Evolutionary conservation across 2,329 filamentous ascomycete species (phyloP), one percentile per base, ranked within the genome.

Genomic region (Colletotrichum somersetense): DNA sequence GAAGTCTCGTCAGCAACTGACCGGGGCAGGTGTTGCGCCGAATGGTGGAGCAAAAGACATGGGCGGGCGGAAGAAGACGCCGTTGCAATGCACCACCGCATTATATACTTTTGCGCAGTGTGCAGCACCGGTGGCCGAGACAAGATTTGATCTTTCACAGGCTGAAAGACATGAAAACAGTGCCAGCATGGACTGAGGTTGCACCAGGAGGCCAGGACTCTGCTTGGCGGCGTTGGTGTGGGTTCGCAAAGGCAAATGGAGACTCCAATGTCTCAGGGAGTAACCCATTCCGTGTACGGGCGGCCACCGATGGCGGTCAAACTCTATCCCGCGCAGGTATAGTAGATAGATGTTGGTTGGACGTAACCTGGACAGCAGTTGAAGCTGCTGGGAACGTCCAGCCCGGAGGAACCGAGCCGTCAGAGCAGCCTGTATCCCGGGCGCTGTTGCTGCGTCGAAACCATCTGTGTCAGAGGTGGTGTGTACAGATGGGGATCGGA

Each of bases 391-490:
- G 59, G 59, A 42, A 59, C 38, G 38, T 50, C 46, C 26, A 56
- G 30, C 5, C 46, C 46, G 58, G 42, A 38, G 44, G 52, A 40
- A 48, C 53, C 69, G 69, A 59, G 44, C 46, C 18, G 56, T 33
- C 33, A 61, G 30, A 71, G 26, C 40, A 61, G 58, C 52, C 42
- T 44, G 16, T 58, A 72, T 68, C 58, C 61, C 56, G 56, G 70
- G 64, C 33, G 55, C 46, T 23, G 62, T 48, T 26, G 57, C 64
- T 63, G 46, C 59, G 55, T 69, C 69, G 66, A 69, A 70, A 72
- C 70, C 70, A n/a, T 64, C 59, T 72, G 70, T 72, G 66, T 72
- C 70, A 65, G 56, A 20, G 59, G 46, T 59, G n/a, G 59, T 42
- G 59, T 64, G 66, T 40, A 52, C 38, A 48, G 6, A 59, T 46